Percentiles rank a stretch among this genome's conserved stretches.
phyloP scores from a whole-genome alignment of 441 rosid genomes.

The Croton laevigatus region DNA sequence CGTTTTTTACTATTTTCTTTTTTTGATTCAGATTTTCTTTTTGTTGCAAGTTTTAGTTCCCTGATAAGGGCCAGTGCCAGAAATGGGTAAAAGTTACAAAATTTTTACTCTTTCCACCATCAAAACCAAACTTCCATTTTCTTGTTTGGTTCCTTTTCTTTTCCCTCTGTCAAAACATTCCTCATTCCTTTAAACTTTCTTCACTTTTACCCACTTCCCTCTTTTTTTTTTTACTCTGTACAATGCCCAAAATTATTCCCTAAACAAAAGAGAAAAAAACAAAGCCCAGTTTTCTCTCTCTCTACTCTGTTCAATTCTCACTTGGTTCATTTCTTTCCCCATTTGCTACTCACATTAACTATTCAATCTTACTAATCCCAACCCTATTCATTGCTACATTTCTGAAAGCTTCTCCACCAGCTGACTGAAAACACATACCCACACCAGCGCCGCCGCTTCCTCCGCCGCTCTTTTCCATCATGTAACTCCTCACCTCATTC shows the following conservation, averaged over 20 bases:
- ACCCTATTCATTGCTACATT: conserved; percentile 45
- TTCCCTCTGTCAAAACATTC: conserved; percentile 8
- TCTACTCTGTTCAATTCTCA: conserved; percentile 10
- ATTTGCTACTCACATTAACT: background rate
- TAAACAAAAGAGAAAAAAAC: conserved; percentile 32
- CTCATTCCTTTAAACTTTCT: background rate
- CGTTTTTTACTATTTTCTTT: conserved; percentile 2
- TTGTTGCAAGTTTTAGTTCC: conserved; percentile 16
- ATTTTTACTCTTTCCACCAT: background rate
- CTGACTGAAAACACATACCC: conserved; percentile 44
- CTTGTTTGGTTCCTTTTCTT: background rate
- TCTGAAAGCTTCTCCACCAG: conserved; percentile 48
- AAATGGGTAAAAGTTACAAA: conserved; percentile 17
- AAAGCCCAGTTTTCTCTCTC: conserved; percentile 17
- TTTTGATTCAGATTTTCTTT: background rate
- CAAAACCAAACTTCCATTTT: background rate
- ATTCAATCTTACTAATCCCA: conserved; percentile 57
- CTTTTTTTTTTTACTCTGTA: conserved; percentile 48
- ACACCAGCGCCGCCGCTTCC: conserved; percentile 25
- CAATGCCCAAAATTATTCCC: conserved; percentile 62
- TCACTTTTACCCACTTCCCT: conserved; percentile 2
- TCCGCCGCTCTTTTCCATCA: conserved; percentile 46
- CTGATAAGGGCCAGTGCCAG: conserved; percentile 21
- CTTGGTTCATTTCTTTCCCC: background rate
- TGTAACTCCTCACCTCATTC: conserved; percentile 64